These are phyloP conservation scores for Phytopythium cucurbitacearum DNA, from an alignment of 352 stramenopile species.

Conservation along the genomic window DNA sequence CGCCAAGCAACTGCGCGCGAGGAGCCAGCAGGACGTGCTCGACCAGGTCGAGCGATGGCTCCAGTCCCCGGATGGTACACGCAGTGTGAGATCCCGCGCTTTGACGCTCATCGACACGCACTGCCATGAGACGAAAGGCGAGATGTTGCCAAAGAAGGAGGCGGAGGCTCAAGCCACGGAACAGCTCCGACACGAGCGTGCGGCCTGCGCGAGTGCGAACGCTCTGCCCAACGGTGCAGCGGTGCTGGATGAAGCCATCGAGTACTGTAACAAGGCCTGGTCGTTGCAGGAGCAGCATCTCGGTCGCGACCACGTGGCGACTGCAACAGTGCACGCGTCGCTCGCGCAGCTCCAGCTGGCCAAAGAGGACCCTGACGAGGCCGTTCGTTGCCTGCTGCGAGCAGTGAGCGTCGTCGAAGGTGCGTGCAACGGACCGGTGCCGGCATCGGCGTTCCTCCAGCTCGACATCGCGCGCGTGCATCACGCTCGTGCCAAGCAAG, in stretches of 20 bases:
- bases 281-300: conserved; percentile 43
- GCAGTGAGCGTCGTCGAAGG: conserved; percentile 54
- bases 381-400: conserved; percentile 34
- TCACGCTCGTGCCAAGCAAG: conserved; percentile 15
- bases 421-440: conserved; percentile 48
- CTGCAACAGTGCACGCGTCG: conserved; percentile 38
- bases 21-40: conserved; percentile 42
- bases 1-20: conserved; percentile 40
- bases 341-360: conserved; percentile 53
- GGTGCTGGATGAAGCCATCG: conserved; percentile 56
- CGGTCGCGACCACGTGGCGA: conserved; percentile 52
- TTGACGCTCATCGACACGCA: conserved; percentile 33
- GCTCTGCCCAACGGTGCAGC: conserved; percentile 11
- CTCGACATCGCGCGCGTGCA: conserved; percentile 60
- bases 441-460: conserved; percentile 47
- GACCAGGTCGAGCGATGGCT: conserved; percentile 49
- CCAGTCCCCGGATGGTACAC: conserved; percentile 38
- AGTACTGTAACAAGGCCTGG: conserved; percentile 64
- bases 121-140: conserved; percentile 5
- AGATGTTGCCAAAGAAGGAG: conserved; percentile 43
- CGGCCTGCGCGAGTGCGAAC: background rate
- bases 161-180: conserved; percentile 36
- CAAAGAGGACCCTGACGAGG: conserved; percentile 29
- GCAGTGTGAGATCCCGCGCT: conserved; percentile 32
- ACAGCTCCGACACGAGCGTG: conserved; percentile 29